These are phyloP conservation scores for Lentinula sp. DNA, from an alignment of 768 basidiomycete species.

Conservation along the genomic window DNA sequence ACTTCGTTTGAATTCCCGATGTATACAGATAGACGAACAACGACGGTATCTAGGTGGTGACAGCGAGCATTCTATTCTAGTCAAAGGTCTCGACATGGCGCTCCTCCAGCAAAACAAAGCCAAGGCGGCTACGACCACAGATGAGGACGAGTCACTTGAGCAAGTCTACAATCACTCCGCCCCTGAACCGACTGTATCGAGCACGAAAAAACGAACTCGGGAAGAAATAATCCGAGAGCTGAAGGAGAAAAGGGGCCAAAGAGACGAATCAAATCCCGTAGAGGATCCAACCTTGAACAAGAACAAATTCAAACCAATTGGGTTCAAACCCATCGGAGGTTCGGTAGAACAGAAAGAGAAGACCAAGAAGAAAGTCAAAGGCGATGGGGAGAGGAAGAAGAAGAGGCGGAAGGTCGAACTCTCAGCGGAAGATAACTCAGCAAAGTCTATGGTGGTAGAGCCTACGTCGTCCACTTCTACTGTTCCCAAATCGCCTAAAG, in stretches of 20 bases:
- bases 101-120: constrained; percentile 83
- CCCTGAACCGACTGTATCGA: constrained; percentile 24
- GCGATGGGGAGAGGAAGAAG: constrained; percentile 47
- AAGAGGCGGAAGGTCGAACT: constrained; percentile 43
- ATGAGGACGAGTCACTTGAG: constrained; percentile 81
- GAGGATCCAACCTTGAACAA: constrained; percentile 22
- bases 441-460: background rate
- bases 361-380: constrained; percentile 46
- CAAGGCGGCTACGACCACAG: constrained; percentile 45
- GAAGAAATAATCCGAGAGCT: constrained; percentile 70
- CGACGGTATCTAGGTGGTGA: constrained; percentile 81
- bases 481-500: constrained; percentile 15
- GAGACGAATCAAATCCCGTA: constrained; percentile 10
- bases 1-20: background rate
- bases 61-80: constrained; percentile 77
- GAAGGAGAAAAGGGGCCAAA: constrained; percentile 53
- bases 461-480: constrained; percentile 8
- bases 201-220: constrained; percentile 67
- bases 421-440: background rate
- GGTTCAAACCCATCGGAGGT: constrained; percentile 59
- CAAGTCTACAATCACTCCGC: constrained; percentile 54
- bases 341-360: constrained; percentile 28
- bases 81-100: constrained; percentile 86
- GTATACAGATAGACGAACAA: constrained; percentile 59
- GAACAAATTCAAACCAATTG: constrained; percentile 53